A percentile compares a stretch with the other conserved stretches of the same genome.
phyloP scores from a whole-genome alignment of 345 rosid genomes.

The Mercurialis annua region DNA sequence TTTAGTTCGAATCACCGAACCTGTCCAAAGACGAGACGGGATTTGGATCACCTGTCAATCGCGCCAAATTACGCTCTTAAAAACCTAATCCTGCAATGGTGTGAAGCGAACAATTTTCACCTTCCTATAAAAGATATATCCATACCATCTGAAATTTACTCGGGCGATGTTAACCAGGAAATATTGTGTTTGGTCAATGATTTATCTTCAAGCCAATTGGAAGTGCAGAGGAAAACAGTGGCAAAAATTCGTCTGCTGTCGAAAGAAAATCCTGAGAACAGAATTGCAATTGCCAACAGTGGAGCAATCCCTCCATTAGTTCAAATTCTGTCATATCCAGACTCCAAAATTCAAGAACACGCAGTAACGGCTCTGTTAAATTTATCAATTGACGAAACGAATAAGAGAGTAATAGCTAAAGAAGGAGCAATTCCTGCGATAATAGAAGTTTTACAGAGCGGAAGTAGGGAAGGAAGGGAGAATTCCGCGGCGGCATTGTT shows the following conservation, averaged over 20 bases:
- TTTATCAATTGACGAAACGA: slow-evolving; percentile 63
- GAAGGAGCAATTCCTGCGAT: slow-evolving; percentile 62
- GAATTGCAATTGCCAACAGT: slow-evolving; percentile 46
- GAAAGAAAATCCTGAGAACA: slow-evolving; percentile 57
- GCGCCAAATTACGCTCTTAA: slow-evolving; percentile 71
- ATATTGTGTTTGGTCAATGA: slow-evolving; percentile 38
- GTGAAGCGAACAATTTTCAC: slow-evolving; percentile 58
- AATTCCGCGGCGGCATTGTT: slow-evolving; percentile 82
- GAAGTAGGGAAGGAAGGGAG: slow-evolving; percentile 63
- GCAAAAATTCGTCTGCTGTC: slow-evolving; percentile 62
- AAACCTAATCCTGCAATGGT: slow-evolving; percentile 66
- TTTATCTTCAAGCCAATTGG: slow-evolving; percentile 43
- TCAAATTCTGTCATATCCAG: slow-evolving; percentile 57
- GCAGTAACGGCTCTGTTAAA: slow-evolving; percentile 71
- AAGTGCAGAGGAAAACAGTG: slow-evolving; percentile 59
- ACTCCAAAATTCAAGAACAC: slow-evolving; percentile 59
- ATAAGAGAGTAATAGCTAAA: slow-evolving; percentile 52
- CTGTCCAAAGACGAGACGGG: slow-evolving; percentile 72
- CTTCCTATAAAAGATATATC: slow-evolving; percentile 39
- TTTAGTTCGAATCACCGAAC: slow-evolving; percentile 58
- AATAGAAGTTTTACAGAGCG: slow-evolving; percentile 49
- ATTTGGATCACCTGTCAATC: slow-evolving; percentile 48
- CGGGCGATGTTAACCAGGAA: slow-evolving; percentile 35
- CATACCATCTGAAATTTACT: slow-evolving; percentile 9
- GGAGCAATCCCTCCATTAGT: slow-evolving; percentile 59